Evolutionary conservation across 2,329 filamentous ascomycete genomes (phyloP).

Genomic region (Bimuria novae-zelandiae): DNA sequence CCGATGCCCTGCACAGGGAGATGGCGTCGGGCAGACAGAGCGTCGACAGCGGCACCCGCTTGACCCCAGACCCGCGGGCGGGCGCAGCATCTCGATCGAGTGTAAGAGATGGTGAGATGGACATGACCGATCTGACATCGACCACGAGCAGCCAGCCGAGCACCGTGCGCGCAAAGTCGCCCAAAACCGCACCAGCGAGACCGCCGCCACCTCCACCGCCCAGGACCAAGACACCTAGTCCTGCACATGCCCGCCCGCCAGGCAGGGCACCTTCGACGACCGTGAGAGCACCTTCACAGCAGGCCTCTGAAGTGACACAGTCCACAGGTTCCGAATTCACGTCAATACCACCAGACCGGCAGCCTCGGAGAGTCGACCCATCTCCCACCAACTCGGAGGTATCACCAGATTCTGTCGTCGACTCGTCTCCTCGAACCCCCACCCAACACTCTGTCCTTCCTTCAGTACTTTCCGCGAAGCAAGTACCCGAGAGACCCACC

Average conservation of each 20-base stretch:
- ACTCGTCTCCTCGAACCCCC: conserved; percentile 54
- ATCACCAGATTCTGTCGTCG: conserved; percentile 48
- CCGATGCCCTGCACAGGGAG: conserved; percentile 43
- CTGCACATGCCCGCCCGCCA: conserved; percentile 23
- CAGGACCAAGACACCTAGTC: conserved; percentile 31
- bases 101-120: conserved; percentile 46
- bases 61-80: conserved; percentile 43
- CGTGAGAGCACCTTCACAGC: conserved; percentile 34
- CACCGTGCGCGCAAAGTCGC: conserved; percentile 42
- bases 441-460: conserved; percentile 47
- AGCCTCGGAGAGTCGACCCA: conserved; percentile 27
- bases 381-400: conserved; percentile 44
- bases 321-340: conserved; percentile 54
- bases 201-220: conserved; percentile 13
- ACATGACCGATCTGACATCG: conserved; percentile 50
- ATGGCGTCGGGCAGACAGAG: conserved; percentile 48
- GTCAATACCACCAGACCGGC: conserved; percentile 50
- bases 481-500: conserved; percentile 42
- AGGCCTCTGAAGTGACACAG: conserved; percentile 47
- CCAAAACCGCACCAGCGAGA: conserved; percentile 11
- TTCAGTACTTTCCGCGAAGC: conserved; percentile 33
- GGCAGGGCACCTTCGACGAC: conserved; percentile 24
- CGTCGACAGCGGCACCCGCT: conserved; percentile 46
- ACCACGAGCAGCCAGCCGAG: conserved; percentile 48
- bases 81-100: conserved; percentile 49